Evolutionary conservation across 805 yeast genomes (phyloP).

Genomic region (Ogataea allantospora): DNA sequence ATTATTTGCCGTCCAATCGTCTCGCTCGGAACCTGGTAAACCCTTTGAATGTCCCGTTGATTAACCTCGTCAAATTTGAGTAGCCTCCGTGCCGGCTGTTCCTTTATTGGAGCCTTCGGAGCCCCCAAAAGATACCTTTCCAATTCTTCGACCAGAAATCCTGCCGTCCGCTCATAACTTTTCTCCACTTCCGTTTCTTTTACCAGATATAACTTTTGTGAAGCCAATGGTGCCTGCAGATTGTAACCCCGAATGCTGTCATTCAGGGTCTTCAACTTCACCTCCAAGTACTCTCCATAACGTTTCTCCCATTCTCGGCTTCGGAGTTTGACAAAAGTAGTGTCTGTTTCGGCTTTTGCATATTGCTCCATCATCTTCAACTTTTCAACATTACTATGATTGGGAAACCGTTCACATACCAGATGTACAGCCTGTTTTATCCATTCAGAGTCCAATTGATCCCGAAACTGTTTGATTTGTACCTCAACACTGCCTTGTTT

Average conservation of each 20-base stretch:
- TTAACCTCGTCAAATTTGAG: slow-evolving; percentile 20
- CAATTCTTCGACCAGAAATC: slow-evolving; percentile 22
- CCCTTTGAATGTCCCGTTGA: slow-evolving; percentile 20
- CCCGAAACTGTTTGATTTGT: slow-evolving; percentile 48
- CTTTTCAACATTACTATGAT: slow-evolving; percentile 17
- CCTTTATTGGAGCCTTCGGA: neutral
- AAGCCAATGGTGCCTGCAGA: slow-evolving; percentile 59
- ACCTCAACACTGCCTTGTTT: slow-evolving; percentile 57
- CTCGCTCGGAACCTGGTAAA: slow-evolving; percentile 32
- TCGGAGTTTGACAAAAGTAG: slow-evolving; percentile 13
- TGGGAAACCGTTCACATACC: slow-evolving; percentile 30
- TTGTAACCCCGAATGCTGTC: slow-evolving; percentile 56
- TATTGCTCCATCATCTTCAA: slow-evolving; percentile 15
- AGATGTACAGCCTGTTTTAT: slow-evolving; percentile 30
- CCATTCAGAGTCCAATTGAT: slow-evolving; percentile 43
- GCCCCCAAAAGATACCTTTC: slow-evolving; percentile 21
- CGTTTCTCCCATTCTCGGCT: slow-evolving; percentile 39
- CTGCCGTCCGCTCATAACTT: slow-evolving; percentile 37
- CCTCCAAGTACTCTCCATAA: slow-evolving; percentile 32
- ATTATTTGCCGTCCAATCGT: slow-evolving; percentile 30
- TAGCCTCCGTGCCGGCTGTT: neutral
- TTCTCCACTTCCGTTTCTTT: slow-evolving; percentile 42
- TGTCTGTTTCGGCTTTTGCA: slow-evolving; percentile 21
- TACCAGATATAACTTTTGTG: slow-evolving; percentile 53
- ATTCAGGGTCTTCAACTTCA: slow-evolving; percentile 42